Evolutionary conservation across 1,284 basidiomycete genomes (phyloP).

Genomic region (Vanrija sp.): DNA sequence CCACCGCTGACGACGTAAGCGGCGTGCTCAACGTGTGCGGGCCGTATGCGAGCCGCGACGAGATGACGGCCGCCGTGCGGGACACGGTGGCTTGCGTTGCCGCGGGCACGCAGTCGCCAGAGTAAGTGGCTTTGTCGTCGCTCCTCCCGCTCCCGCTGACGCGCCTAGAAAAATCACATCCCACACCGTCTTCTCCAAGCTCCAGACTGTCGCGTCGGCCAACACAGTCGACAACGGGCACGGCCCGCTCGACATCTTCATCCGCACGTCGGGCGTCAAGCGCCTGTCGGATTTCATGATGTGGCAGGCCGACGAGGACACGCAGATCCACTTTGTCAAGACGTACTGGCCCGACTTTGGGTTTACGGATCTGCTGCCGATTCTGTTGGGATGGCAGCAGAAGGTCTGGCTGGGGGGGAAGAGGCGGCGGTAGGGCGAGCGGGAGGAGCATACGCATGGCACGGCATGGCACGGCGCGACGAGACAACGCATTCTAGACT

Average conservation of each 20-base stretch:
- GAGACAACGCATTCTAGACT: neutral
- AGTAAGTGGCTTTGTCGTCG: too few species aligned
- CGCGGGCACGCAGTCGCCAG: slow-evolving; percentile 23
- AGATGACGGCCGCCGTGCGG: slow-evolving; percentile 76
- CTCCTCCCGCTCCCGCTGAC: neutral
- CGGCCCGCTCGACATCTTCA: slow-evolving; percentile 69
- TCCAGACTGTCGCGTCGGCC: slow-evolving; percentile 11
- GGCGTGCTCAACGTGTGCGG: slow-evolving; percentile 92
- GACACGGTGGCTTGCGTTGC: slow-evolving; percentile 57
- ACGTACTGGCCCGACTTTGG: slow-evolving; percentile 96
- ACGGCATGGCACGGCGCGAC: slow-evolving; percentile 4
- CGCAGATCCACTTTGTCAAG: slow-evolving; percentile 86
- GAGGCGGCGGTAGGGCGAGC: slow-evolving; percentile 9
- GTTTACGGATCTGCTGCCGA: slow-evolving; percentile 75
- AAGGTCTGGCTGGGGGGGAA: slow-evolving; percentile 53
- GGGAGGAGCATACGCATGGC: too few species aligned
- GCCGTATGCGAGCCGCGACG: slow-evolving; percentile 88
- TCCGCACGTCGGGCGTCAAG: slow-evolving; percentile 88
- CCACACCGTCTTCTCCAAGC: slow-evolving; percentile 4
- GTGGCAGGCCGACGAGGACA: slow-evolving; percentile 75
- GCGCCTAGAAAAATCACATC: slow-evolving; percentile 1
- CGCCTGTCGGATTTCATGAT: slow-evolving; percentile 88
- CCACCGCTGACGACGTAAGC: slow-evolving; percentile 48
- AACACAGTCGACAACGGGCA: slow-evolving; percentile 1
- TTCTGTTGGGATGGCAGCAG: slow-evolving; percentile 79